Conservation (phyloP, 148 eudicot species). For the Vaccinium corymbosum region DNA sequence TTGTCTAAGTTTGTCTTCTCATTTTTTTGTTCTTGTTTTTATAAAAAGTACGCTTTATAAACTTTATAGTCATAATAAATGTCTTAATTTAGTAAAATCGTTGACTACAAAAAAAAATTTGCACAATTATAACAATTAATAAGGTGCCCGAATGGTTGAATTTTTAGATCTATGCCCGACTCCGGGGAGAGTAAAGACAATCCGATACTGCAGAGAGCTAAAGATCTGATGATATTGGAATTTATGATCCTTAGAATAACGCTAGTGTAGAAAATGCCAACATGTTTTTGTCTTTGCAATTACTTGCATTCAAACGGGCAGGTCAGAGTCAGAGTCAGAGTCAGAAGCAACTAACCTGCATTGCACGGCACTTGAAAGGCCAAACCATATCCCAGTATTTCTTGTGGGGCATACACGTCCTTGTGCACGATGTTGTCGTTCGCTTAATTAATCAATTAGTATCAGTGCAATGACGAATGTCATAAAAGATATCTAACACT, state of each 20-base stretch:
- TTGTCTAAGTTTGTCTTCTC: no score
- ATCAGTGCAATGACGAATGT: background rate
- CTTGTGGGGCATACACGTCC: background rate
- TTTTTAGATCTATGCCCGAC: no score
- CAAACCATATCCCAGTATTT: background rate
- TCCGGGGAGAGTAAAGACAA: background rate
- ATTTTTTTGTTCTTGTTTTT: no score
- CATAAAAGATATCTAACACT: background rate
- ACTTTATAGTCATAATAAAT: no score
- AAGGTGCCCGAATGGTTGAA: no score
- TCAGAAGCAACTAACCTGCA: background rate
- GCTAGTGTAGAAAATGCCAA: background rate
- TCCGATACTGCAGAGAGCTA: background rate
- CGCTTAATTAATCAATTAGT: background rate
- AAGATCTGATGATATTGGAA: background rate
- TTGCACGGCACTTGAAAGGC: background rate
- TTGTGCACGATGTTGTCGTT: background rate
- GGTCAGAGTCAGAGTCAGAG: background rate
- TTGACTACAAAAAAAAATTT: no score
- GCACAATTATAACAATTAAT: no score
- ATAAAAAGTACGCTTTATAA: no score
- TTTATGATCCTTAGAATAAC: background rate
- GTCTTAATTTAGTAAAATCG: no score
- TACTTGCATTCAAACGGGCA: background rate
- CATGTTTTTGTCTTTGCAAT: background rate